Base-by-base conservation (phyloP, 495 filamentous ascomycete species). In the Hypoxylon fragiforme region DNA sequence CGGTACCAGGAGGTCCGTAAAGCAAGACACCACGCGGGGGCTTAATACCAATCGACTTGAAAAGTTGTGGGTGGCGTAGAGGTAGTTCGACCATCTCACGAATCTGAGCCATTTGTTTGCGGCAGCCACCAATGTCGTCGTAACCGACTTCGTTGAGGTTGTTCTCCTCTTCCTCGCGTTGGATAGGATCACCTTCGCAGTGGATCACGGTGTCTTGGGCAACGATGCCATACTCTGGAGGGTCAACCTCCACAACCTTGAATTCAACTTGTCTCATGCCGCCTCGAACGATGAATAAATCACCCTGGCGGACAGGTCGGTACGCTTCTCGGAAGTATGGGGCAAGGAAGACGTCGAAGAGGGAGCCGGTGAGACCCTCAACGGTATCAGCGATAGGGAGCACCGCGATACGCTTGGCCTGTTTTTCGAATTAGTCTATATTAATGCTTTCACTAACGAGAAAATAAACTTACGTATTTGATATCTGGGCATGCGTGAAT, bases 31-130 rank as follows among this genome's bases (percentile, higher is more conserved):
- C 92, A 64, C 94, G 92, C 34, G 94, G 94, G 30, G 94, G 95
- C 82, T 98, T 98, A 77, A 98, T 97, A 85, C 94, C 94, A 63
- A 98, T 97, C 34, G 92, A 97, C 81, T 97, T 97, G 89, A 98
- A 98, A 16, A 98, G 88, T 69, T 97, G 94, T 45, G 94, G 94
- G 72, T 98, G 94, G 58, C 94, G 85, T 11, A 98, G 81, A 44
- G 94, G 94, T 64, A 98, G 79, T 81, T 98, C 94, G 53, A 98
- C 94, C 81, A 98, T 81, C 73, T 98, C 94, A 70, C 94, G 89
- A 59, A 97, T 95, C 78, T 98, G 94, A 50, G 94, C 94, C 94
- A 98, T 96, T 78, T 98, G 94, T 77, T 98, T 98, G 62, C 94
- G 83, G 83, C 94, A 98, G 53, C 94, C 94, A 84, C 94, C 94